Conservation (phyloP, 495 filamentous ascomycete genomes). For the Aspergillus cristatus region DNA sequence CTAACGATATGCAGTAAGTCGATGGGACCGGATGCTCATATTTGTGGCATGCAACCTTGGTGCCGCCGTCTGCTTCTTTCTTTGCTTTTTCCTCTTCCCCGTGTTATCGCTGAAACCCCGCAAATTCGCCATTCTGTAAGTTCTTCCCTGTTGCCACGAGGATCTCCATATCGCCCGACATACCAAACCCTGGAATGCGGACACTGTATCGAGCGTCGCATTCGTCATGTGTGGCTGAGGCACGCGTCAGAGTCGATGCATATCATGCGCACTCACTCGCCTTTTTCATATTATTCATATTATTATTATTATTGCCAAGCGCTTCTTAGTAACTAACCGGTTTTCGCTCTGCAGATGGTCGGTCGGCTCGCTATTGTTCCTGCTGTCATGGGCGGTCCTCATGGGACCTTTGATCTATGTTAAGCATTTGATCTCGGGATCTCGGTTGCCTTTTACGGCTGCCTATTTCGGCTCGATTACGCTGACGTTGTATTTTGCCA, state of each 20-base stretch:
- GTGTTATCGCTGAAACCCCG: slow-evolving; percentile 66
- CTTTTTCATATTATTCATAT: no score
- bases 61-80: slow-evolving; percentile 81
- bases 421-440: slow-evolving; percentile 74
- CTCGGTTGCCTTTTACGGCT: slow-evolving; percentile 87
- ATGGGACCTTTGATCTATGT: slow-evolving; percentile 80
- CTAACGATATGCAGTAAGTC: slow-evolving; percentile 59
- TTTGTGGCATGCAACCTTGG: slow-evolving; percentile 89
- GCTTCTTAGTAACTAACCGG: slow-evolving; percentile 12
- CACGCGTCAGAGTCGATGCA: slow-evolving; percentile 6
- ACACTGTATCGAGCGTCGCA: slow-evolving; percentile 7
- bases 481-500: slow-evolving; percentile 81
- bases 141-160: slow-evolving; percentile 18
- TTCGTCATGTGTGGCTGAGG: slow-evolving; percentile 3
- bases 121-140: slow-evolving; percentile 96
- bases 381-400: slow-evolving; percentile 87
- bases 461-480: slow-evolving; percentile 94
- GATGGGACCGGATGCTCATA: slow-evolving; percentile 91
- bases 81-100: slow-evolving; percentile 85
- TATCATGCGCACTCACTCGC: no score
- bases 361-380: slow-evolving; percentile 80
- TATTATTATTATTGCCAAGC: no score
- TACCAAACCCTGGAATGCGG: slow-evolving; percentile 3
- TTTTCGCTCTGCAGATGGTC: slow-evolving; percentile 63
- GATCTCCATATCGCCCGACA: not conserved